These are phyloP conservation scores for Graphiopsis chlorocephala DNA, from an alignment of 2,329 filamentous ascomycete genomes.

Conservation along the genomic window DNA sequence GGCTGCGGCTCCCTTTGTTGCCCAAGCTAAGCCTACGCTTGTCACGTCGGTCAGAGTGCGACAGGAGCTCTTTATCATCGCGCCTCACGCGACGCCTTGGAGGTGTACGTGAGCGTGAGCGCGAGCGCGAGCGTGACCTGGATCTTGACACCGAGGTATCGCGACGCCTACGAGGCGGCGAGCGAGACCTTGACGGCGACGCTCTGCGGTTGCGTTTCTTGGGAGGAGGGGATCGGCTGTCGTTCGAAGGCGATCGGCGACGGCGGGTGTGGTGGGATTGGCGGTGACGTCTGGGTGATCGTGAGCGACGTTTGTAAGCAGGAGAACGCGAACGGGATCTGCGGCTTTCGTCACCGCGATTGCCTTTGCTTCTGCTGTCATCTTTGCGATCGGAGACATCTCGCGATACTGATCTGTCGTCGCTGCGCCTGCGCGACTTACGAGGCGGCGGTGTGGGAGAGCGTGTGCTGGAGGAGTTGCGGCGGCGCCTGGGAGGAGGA, in stretches of 20 bases:
- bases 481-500: conserved; percentile 9
- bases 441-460: conserved; percentile 13
- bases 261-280: conserved; percentile 11
- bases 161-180: conserved; percentile 18
- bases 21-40: conserved; percentile 13
- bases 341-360: conserved; percentile 16
- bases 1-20: conserved; percentile 3
- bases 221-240: conserved; percentile 20
- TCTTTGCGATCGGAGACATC: conserved; percentile 5
- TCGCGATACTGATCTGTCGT: conserved; percentile 10
- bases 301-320: conserved; percentile 25
- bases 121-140: conserved; percentile 6
- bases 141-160: conserved; percentile 4
- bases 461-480: conserved; percentile 9
- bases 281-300: conserved; percentile 23
- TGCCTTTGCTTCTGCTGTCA: conserved; percentile 10
- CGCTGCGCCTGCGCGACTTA: conserved; percentile 7
- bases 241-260: conserved; percentile 12
- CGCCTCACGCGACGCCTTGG: not conserved
- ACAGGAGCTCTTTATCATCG: conserved; percentile 7
- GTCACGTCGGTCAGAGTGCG: conserved; percentile 1
- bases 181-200: conserved; percentile 20
- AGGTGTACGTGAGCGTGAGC: conserved; percentile 7
- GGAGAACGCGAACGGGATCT: conserved; percentile 19
- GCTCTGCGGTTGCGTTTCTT: conserved; percentile 25